These are phyloP conservation scores for Pyrus bretschneideri DNA, from an alignment of 306 rosid species.

Conservation along the genomic window DNA sequence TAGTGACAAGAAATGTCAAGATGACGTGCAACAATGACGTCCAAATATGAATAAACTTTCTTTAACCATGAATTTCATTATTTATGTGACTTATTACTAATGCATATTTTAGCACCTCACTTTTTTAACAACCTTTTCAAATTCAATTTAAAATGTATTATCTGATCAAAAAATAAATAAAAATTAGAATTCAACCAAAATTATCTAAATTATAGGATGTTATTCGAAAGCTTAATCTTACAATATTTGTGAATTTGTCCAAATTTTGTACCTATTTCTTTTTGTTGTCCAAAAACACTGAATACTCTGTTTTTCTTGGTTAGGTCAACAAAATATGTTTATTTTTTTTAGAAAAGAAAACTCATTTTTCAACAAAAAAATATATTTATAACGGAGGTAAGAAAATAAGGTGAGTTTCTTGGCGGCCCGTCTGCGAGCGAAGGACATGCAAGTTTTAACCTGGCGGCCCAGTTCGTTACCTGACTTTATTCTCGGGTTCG, in stretches of 20 bases:
- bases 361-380: background rate
- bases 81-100: too few relatives aligned
- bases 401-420: background rate
- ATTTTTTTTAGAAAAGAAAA: too few relatives aligned
- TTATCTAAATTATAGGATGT: background rate
- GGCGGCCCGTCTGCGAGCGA: background rate
- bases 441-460: background rate
- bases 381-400: background rate
- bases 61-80: too few relatives aligned
- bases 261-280: background rate
- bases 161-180: background rate
- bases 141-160: background rate
- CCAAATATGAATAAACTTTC: too few relatives aligned
- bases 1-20: too few relatives aligned
- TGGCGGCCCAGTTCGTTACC: background rate
- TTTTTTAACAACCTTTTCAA: background rate
- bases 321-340: background rate
- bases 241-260: background rate
- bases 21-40: too few relatives aligned
- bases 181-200: background rate
- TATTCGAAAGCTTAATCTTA: background rate
- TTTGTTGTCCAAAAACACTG: background rate
- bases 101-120: too few relatives aligned
- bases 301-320: background rate
- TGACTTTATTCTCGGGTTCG: background rate